A percentile compares a stretch with the other conserved stretches of the same genome.
Conservation (phyloP, 495 filamentous ascomycete species). For the Diplogelasinospora grovesii region DNA sequence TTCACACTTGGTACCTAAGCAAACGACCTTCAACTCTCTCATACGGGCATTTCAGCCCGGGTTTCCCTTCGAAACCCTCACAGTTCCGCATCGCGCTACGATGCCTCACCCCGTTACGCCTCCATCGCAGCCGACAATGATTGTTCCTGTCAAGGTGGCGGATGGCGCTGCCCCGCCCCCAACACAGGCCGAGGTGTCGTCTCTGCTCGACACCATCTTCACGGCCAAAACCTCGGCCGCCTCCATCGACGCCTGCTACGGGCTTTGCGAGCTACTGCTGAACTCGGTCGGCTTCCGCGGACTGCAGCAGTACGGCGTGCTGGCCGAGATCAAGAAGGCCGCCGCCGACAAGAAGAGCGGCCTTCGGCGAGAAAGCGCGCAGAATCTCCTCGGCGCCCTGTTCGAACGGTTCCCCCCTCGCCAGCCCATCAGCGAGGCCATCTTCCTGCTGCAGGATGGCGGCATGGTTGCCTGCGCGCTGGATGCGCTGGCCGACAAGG, state of each 20-base stretch:
- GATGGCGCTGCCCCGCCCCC: constrained; percentile 48
- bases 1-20: too few species aligned
- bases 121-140: constrained; percentile 15
- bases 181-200: constrained; percentile 62
- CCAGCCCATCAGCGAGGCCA: constrained; percentile 70
- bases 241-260: constrained; percentile 82
- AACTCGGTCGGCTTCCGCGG: constrained; percentile 73
- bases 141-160: constrained; percentile 28
- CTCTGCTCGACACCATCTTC: constrained; percentile 70
- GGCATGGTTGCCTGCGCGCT: constrained; percentile 66
- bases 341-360: constrained; percentile 93
- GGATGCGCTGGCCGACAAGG: constrained; percentile 88
- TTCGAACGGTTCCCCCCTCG: constrained; percentile 81
- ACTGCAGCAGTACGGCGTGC: constrained; percentile 64
- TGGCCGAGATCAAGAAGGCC: constrained; percentile 71
- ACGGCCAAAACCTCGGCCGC: constrained; percentile 72
- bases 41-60: constrained; percentile 3
- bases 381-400: constrained; percentile 88
- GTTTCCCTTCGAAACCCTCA: constrained; percentile 2
- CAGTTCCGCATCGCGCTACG: not conserved
- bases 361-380: constrained; percentile 77
- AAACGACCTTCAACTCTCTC: not conserved
- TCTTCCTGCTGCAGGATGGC: constrained; percentile 74
- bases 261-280: constrained; percentile 69
- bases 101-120: constrained; percentile 21